phyloP scores from a whole-genome alignment of 306 rosid genomes.

The Geum urbanum region DNA sequence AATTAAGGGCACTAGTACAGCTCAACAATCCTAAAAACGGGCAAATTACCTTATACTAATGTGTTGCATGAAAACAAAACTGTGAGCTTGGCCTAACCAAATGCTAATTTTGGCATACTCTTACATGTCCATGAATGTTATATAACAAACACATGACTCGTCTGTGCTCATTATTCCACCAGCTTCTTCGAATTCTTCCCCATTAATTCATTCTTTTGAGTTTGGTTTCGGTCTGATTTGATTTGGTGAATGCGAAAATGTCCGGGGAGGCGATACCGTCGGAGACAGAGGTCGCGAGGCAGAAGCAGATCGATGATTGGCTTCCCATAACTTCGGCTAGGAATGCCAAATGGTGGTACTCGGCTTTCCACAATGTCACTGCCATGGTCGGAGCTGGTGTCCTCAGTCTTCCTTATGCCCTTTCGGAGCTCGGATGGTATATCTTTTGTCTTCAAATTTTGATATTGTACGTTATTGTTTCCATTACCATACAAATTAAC shows the following conservation, averaged over 20 bases:
- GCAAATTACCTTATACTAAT: too few species aligned
- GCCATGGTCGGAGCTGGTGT: constrained; percentile 99
- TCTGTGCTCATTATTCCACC: not conserved
- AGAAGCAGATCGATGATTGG: constrained; percentile 54
- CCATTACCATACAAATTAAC: not conserved
- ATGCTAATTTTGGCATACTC: not conserved
- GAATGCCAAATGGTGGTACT: constrained; percentile 91
- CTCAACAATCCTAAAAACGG: not conserved
- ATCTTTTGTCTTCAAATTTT: not conserved
- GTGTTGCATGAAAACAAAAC: not conserved
- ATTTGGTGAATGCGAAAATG: constrained; percentile 2
- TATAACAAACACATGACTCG: not conserved
- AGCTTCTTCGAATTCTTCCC: not conserved
- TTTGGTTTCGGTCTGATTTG: not conserved
- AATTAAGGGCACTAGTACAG: not conserved
- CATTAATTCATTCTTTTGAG: not conserved
- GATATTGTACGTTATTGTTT: not conserved
- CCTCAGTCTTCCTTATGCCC: constrained; percentile 80
- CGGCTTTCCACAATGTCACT: constrained; percentile 84
- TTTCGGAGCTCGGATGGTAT: constrained; percentile 80
- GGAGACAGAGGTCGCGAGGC: not conserved
- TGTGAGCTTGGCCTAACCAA: not conserved
- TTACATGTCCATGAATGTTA: not conserved
- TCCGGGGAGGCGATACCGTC: not conserved
- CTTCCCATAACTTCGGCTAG: constrained; percentile 79